Evolutionary conservation across 2,329 filamentous ascomycete species (phyloP).

Genomic region (Claviceps pusilla): DNA sequence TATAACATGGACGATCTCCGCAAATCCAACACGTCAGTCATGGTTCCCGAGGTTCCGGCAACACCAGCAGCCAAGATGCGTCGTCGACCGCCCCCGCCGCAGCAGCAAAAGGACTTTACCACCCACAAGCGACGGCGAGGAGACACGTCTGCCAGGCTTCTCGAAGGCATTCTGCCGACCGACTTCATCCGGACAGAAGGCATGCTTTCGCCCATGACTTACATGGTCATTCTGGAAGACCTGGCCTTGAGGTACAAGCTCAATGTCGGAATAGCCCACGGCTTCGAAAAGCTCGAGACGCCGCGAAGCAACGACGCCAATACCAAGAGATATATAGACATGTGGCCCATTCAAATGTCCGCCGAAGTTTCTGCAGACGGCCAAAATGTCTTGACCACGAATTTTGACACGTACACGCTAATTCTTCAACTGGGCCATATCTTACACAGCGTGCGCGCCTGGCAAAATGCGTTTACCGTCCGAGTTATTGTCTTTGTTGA

Average conservation of each 20-base stretch:
- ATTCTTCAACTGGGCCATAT: constrained; percentile 80
- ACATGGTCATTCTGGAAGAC: constrained; percentile 73
- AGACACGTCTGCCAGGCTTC: constrained; percentile 39
- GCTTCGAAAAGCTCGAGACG: constrained; percentile 62
- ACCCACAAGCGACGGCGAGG: constrained; percentile 26
- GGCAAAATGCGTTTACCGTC: constrained; percentile 58
- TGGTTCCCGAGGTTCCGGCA: constrained; percentile 36
- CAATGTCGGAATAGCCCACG: constrained; percentile 73
- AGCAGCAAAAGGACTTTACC: constrained; percentile 14
- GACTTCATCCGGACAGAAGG: constrained; percentile 54
- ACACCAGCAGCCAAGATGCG: constrained; percentile 21
- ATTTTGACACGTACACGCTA: constrained; percentile 80
- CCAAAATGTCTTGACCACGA: constrained; percentile 61
- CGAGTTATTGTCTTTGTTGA: constrained; percentile 80
- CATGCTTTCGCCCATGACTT: constrained; percentile 55
- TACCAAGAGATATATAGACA: constrained; percentile 64
- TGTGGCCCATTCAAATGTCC: constrained; percentile 92
- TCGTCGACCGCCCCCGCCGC: constrained; percentile 15
- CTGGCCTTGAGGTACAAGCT: constrained; percentile 62
- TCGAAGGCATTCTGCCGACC: constrained; percentile 49
- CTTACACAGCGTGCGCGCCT: constrained; percentile 63
- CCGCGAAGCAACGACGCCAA: constrained; percentile 44
- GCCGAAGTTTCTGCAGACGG: constrained; percentile 58
- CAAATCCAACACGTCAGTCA: constrained; percentile 38
- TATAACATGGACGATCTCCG: constrained; percentile 69